phyloP scores from a whole-genome alignment of 495 filamentous ascomycete genomes.

The Neurospora sp. region DNA sequence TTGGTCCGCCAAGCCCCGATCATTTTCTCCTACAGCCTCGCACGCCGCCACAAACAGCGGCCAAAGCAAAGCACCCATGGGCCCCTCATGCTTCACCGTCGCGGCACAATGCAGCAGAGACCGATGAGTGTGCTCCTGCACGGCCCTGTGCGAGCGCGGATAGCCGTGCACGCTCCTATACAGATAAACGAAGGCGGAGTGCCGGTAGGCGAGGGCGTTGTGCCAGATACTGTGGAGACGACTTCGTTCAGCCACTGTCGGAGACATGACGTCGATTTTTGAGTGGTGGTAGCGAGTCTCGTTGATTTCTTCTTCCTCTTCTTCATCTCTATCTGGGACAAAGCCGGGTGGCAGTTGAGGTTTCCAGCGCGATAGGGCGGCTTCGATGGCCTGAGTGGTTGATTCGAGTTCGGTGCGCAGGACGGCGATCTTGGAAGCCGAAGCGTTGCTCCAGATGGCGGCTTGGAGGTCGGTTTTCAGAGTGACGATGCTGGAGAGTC shows the following conservation, averaged over 20 bases:
- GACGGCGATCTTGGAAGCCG: slow-evolving; percentile 38
- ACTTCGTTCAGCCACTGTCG: slow-evolving; percentile 13
- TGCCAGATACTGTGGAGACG: slow-evolving; percentile 41
- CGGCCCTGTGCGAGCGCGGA: slow-evolving; percentile 30
- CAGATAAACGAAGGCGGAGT: slow-evolving; percentile 50
- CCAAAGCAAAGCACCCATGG: slow-evolving; percentile 52
- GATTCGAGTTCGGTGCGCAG: slow-evolving; percentile 45
- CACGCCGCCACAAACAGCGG: slow-evolving; percentile 50
- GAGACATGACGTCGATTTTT: slow-evolving; percentile 1
- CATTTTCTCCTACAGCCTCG: slow-evolving; percentile 36
- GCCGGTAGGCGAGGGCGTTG: slow-evolving; percentile 53
- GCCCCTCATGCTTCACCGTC: slow-evolving; percentile 41
- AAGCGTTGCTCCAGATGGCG: slow-evolving; percentile 25
- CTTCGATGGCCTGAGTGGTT: slow-evolving; percentile 44
- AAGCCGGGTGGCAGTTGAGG: slow-evolving; percentile 30
- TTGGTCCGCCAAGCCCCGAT: slow-evolving; percentile 32
- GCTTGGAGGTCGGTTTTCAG: slow-evolving; percentile 40
- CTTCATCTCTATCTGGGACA: slow-evolving; percentile 3
- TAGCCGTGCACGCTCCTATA: slow-evolving; percentile 44
- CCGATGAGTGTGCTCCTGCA: slow-evolving; percentile 41
- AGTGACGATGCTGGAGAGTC: slow-evolving; percentile 43
- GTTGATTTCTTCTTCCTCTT: background rate
- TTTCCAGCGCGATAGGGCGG: slow-evolving; percentile 45
- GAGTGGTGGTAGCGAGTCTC: background rate
- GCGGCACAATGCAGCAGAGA: slow-evolving; percentile 42